Percentiles rank a stretch among this genome's conserved stretches.
Evolutionary conservation across 108 stramenopile species (phyloP).

Genomic region (Chaetoceros muelleri): DNA sequence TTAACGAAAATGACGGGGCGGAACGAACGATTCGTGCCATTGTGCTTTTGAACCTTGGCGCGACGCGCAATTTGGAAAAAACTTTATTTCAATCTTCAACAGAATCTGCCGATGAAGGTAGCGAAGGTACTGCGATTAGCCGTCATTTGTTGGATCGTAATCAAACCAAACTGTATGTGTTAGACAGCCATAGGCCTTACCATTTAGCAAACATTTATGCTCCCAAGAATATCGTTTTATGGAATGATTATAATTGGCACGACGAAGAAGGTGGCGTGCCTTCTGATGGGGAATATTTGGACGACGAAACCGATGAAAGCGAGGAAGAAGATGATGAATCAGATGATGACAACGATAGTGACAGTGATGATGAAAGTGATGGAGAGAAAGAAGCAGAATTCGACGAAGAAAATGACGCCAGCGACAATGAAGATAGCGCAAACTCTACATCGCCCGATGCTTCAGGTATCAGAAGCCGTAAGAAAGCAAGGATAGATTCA

Average conservation of each 20-base stretch:
- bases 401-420: constrained; percentile 9
- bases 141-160: not conserved
- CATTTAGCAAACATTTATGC: constrained; percentile 76
- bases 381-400: constrained; percentile 27
- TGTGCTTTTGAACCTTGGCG: constrained; percentile 66
- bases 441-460: not conserved
- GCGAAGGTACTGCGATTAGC: not conserved
- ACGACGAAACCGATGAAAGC: constrained; percentile 26
- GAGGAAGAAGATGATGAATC: constrained; percentile 19
- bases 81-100: not conserved
- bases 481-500: constrained; percentile 10
- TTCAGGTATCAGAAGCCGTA: too few species aligned
- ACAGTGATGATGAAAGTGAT: constrained; percentile 23
- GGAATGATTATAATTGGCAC: constrained; percentile 32
- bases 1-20: constrained; percentile 4
- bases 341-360: constrained; percentile 22
- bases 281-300: constrained; percentile 77
- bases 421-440: constrained; percentile 13
- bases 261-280: constrained; percentile 35
- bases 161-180: constrained; percentile 35
- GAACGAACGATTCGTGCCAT: constrained; percentile 28
- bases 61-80: constrained; percentile 38
- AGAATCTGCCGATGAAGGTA: not conserved
- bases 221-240: constrained; percentile 50
- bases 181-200: constrained; percentile 67